Conservation (phyloP, 2,329 filamentous ascomycete genomes). For the Claviceps maximensis region DNA sequence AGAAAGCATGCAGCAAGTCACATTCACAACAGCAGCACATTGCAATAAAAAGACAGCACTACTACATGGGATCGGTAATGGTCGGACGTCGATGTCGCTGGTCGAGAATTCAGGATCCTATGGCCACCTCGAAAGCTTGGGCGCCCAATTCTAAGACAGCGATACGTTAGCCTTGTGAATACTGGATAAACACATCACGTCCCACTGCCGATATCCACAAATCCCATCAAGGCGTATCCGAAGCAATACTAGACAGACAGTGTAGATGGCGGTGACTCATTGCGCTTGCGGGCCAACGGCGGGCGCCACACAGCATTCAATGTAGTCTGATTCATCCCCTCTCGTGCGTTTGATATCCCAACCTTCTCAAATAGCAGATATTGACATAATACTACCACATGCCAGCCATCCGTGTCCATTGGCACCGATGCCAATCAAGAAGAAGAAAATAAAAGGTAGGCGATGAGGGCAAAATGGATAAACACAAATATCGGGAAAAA, state of each 20-base stretch:
- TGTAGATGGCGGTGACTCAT: not conserved
- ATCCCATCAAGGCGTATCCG: not conserved
- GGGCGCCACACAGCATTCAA: not conserved
- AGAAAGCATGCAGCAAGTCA: no score
- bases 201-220: not conserved
- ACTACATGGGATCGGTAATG: no score
- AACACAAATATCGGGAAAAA: not conserved
- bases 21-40: no score
- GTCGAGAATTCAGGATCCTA: not conserved
- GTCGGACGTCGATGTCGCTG: not conserved
- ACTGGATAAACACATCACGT: not conserved
- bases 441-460: not conserved
- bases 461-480: not conserved
- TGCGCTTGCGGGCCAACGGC: not conserved
- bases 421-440: not conserved
- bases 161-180: not conserved
- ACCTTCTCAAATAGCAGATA: not conserved
- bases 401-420: not conserved
- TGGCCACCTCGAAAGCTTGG: not conserved
- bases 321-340: not conserved
- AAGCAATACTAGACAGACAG: not conserved
- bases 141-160: not conserved
- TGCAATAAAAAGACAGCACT: not conserved
- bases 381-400: not conserved
- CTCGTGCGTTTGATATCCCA: not conserved